Conservation (phyloP, 139 green algal genomes). For the Auxenochlorella pyrenoidosa region DNA sequence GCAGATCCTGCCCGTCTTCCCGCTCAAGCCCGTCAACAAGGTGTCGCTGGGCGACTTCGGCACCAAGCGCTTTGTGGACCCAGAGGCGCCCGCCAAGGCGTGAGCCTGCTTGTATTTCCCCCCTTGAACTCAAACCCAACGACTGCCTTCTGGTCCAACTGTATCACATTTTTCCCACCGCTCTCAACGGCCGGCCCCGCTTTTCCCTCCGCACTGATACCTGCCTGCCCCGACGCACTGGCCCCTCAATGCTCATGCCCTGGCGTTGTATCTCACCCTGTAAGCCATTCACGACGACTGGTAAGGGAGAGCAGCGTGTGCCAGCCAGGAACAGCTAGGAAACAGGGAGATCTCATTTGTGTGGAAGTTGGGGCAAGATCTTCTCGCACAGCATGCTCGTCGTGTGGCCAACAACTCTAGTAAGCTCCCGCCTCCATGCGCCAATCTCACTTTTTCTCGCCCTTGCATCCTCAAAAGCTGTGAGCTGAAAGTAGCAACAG, state of each 20-base stretch:
- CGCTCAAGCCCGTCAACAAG: conserved; percentile 35
- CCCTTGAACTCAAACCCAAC: background rate
- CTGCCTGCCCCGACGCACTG: no score
- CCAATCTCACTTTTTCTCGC: no score
- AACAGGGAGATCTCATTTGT: no score
- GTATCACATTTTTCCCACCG: background rate
- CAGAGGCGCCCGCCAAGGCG: background rate
- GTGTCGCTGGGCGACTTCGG: conserved; percentile 10
- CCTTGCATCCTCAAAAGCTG: no score
- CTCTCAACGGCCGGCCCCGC: no score
- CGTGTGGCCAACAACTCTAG: background rate
- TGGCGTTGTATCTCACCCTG: no score
- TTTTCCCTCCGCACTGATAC: no score
- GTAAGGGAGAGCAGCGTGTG: background rate
- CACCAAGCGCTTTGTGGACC: conserved; percentile 12
- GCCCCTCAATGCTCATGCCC: background rate
- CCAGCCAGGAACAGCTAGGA: background rate
- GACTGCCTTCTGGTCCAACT: background rate
- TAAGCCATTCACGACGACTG: no score
- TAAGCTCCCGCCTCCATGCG: no score
- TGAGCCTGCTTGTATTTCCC: background rate
- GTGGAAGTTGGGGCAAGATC: background rate
- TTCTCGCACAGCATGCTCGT: background rate
- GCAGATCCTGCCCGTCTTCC: conserved; percentile 22
- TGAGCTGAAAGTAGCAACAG: no score